phyloP scores from a whole-genome alignment of 1,284 basidiomycete species.

The Calocybe gambosa region DNA sequence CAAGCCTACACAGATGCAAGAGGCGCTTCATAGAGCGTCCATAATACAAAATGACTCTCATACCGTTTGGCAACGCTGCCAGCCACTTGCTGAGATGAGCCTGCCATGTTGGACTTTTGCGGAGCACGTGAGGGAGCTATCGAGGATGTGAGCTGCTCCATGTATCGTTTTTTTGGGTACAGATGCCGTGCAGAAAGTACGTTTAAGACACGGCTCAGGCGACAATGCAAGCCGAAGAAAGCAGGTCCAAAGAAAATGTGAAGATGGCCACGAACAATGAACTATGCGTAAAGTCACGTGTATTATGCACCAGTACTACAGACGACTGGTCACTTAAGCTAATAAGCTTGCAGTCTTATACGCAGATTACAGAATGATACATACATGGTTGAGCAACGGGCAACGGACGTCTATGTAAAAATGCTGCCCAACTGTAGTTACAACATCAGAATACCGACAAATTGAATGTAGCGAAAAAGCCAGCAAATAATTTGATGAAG shows the following conservation, averaged over 20 bases:
- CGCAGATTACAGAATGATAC: too few species aligned
- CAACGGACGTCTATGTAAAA: too few species aligned
- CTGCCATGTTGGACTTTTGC: slow-evolving; percentile 47
- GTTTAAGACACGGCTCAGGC: too few species aligned
- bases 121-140: slow-evolving; percentile 52
- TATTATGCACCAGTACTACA: neutral
- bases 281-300: slow-evolving; percentile 5
- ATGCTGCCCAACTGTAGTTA: too few species aligned
- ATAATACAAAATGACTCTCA: slow-evolving; percentile 11
- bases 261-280: slow-evolving; percentile 4
- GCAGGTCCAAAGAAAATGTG: slow-evolving; percentile 7
- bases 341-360: too few species aligned
- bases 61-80: slow-evolving; percentile 81
- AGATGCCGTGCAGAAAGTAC: neutral
- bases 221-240: too few species aligned
- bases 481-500: slow-evolving; percentile 5
- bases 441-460: too few species aligned
- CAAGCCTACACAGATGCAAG: slow-evolving; percentile 35
- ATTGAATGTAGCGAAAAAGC: too few species aligned
- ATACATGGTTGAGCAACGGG: too few species aligned
- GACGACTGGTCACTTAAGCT: neutral
- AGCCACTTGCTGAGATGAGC: slow-evolving; percentile 46
- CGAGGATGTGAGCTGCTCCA: slow-evolving; percentile 71
- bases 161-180: slow-evolving; percentile 26
- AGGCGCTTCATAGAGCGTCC: slow-evolving; percentile 10